phyloP scores from a whole-genome alignment of 768 basidiomycete genomes.

The Rhizopogon sp. region DNA sequence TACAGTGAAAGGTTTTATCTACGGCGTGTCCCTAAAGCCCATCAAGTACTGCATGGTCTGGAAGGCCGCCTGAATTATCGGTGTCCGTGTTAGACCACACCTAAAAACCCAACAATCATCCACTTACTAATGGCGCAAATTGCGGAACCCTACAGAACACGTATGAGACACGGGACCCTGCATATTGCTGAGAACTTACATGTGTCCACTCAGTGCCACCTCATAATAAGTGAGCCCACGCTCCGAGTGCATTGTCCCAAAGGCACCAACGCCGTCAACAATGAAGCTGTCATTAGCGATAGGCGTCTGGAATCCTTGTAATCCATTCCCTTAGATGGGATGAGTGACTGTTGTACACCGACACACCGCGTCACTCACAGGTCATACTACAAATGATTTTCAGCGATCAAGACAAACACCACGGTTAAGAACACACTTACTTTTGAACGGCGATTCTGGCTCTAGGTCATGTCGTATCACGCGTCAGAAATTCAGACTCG shows the following conservation, averaged over 20 bases:
- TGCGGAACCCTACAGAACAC: conserved; percentile 49
- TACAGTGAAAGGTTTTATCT: background rate
- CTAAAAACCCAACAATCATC: background rate
- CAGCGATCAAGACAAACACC: background rate
- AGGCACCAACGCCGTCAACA: conserved; percentile 63
- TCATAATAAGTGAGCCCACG: conserved; percentile 65
- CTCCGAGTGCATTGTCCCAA: conserved; percentile 61
- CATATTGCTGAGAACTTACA: conserved; percentile 34
- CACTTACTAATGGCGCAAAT: conserved; percentile 54
- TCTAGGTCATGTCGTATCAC: conserved; percentile 19
- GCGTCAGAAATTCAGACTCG: too few relatives aligned
- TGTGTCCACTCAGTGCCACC: conserved; percentile 65
- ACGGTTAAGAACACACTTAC: conserved; percentile 28
- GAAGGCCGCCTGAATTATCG: conserved; percentile 47
- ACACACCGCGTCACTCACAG: conserved; percentile 20
- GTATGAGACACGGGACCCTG: background rate
- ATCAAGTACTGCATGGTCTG: conserved; percentile 66
- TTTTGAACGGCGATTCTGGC: conserved; percentile 62
- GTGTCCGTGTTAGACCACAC: background rate
- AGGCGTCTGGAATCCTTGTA: conserved; percentile 71
- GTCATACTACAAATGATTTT: conserved; percentile 30
- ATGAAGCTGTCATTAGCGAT: conserved; percentile 63
- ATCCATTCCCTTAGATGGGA: conserved; percentile 49
- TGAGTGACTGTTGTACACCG: background rate
- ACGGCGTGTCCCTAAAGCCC: conserved; percentile 54